Base-by-base conservation (phyloP, 352 stramenopile species). In the Phytophthora sansomeana region DNA sequence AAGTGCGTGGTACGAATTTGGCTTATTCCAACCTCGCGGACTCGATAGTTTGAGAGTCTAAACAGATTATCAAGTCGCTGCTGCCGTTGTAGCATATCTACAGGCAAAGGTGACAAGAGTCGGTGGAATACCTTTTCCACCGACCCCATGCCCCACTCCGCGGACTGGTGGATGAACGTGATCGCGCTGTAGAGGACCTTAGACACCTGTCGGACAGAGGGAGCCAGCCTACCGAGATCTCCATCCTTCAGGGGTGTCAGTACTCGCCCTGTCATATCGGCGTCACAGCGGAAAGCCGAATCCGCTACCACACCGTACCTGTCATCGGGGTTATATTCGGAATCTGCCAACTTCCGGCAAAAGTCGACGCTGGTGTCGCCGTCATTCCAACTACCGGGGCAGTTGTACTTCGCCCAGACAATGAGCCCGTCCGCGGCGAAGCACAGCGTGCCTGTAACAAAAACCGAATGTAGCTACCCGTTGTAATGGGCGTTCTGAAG, bases 341-440 rank as follows among this genome's bases (percentile, higher is more conserved):
- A 2, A 21, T 66, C 48, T 2, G 41, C 1, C 17, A 66, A 30
- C 6, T 58, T 52, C 9, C 41, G 4, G 1, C 47, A 14, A 11
- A 66, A 52, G 13, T 49, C 19, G 3, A 57, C 16, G 19, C 33
- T 36, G 6, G 28, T 66, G 26, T 58, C 61, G 4, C 24, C n/a
- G 36, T 69, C 60, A 30, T 63, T 69, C 60, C 60, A 69, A 33
- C 51, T 63, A 10, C 61, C 61, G 6, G 46, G 38, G 41, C 55
- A 63, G 10, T 63, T 58, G 44, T 69, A 44, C 11, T 59, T 52
- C 1, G 24, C 17, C 61, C 43, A 69, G 0, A 69, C 51, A 42
- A 63, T 69, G 11, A 56, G 53, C n/a, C 52, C 61, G 46, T 62
- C 51, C 3, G 50, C 52, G 11, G 35, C n/a, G n/a, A 63, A 69